A percentile compares a stretch with the other conserved stretches of the same genome.
Evolutionary conservation across 2,329 filamentous ascomycete species (phyloP).

Genomic region (Mycosphaerella sp.): DNA sequence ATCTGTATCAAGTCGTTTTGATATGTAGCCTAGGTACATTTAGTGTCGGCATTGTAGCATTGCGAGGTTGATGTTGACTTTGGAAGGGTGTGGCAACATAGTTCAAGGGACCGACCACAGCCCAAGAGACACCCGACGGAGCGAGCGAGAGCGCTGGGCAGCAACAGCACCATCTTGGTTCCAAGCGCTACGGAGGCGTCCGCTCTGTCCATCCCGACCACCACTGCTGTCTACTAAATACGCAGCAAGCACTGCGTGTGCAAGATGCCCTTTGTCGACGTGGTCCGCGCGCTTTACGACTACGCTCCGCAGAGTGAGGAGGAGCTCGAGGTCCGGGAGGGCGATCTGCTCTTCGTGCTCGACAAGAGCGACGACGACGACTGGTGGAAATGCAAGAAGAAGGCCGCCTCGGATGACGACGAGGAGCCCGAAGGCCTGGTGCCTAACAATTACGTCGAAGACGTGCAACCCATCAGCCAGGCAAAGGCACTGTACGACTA

Average conservation of each 20-base stretch:
- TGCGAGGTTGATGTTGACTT: too few species aligned
- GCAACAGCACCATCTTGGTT: neutral
- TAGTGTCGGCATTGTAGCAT: too few species aligned
- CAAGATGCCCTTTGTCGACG: conserved; percentile 81
- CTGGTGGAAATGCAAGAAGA: conserved; percentile 99
- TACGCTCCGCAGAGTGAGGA: conserved; percentile 81
- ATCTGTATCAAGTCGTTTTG: too few species aligned
- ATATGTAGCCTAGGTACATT: too few species aligned
- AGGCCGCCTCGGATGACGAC: conserved; percentile 68
- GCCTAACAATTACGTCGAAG: conserved; percentile 90
- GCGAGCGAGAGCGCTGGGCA: neutral
- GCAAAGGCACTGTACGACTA: conserved; percentile 98
- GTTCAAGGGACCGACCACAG: neutral
- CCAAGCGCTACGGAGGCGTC: conserved; percentile 1
- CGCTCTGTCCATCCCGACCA: neutral
- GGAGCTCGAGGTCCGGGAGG: conserved; percentile 78
- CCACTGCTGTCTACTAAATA: neutral
- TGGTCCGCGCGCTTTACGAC: conserved; percentile 88
- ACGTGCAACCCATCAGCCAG: conserved; percentile 62
- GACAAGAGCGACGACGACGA: conserved; percentile 70
- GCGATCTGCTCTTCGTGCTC: conserved; percentile 80
- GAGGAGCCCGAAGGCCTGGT: conserved; percentile 87
- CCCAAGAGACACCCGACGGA: neutral
- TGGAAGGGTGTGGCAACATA: too few species aligned
- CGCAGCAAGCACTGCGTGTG: neutral